Percentiles rank a stretch among this genome's conserved stretches.
These are phyloP conservation scores for Paracorniculantispora psalliotae DNA, from an alignment of 2,329 filamentous ascomycete genomes.

Conservation along the genomic window DNA sequence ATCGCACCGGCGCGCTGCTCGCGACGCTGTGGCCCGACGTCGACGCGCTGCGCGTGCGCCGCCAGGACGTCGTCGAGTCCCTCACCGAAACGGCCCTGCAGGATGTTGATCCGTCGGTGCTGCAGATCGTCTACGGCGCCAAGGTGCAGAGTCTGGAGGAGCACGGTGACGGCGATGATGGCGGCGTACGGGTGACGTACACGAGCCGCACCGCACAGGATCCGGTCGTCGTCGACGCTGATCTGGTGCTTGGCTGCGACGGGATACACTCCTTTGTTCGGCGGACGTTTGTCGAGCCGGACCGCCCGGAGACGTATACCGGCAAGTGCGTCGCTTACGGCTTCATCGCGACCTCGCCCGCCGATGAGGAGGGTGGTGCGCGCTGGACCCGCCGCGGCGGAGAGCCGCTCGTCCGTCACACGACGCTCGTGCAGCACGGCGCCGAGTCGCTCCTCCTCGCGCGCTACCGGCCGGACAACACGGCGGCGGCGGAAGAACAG, in stretches of 20 bases:
- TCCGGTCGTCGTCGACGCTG: constrained; percentile 16
- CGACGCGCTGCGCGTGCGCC: constrained; percentile 24
- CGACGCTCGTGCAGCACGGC: constrained; percentile 19
- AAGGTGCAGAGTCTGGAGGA: constrained; percentile 17
- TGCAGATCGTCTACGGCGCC: constrained; percentile 18
- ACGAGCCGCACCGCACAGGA: background rate
- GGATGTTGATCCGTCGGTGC: constrained; percentile 14
- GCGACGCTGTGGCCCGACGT: constrained; percentile 22
- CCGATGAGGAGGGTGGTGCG: background rate
- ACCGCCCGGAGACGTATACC: constrained; percentile 27
- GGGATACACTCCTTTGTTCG: constrained; percentile 35
- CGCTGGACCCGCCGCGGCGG: constrained; percentile 19
- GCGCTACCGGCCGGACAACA: constrained; percentile 19
- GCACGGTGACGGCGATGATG: constrained; percentile 1
- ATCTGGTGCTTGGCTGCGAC: constrained; percentile 33
- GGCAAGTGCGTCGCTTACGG: constrained; percentile 25
- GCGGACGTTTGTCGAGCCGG: constrained; percentile 23
- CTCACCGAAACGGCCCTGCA: constrained; percentile 18
- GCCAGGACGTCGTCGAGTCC: constrained; percentile 22
- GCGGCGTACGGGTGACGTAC: constrained; percentile 1
- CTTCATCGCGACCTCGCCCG: constrained; percentile 14
- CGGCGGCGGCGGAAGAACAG: background rate
- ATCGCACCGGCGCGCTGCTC: constrained; percentile 22
- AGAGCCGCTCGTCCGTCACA: constrained; percentile 19
- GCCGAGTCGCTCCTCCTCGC: constrained; percentile 19